Base-by-base conservation (phyloP, 169 alveolate species). In the Plasmodium falciparum region DNA sequence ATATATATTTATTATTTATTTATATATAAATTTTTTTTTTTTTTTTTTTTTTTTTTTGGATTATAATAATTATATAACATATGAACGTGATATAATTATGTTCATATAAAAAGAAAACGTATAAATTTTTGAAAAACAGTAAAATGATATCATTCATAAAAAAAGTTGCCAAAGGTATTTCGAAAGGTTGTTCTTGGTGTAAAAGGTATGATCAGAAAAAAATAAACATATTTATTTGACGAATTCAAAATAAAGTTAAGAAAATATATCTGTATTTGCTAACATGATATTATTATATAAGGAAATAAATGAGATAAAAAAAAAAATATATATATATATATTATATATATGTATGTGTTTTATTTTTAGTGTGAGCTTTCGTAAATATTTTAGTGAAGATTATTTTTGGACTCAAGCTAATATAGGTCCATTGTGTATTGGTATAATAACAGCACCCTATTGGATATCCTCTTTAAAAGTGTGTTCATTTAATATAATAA, bases 391-490 rank as follows among this genome's bases (percentile, higher is more conserved):
- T 74, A 88, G 85, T 63, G 88, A 78, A 80, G 93, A 88, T 49
- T 88, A 92, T 63, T 92, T 92, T 74, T 92, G 95, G 95, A 92
- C 88, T 1, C 75, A 92, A 72, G 95, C 95, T 15, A 92, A 92
- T 52, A 85, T 88, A 15, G 95, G 95, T 6, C 95, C 95, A 43
- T 78, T 88, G 63, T 92, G 74, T 83, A 76, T 92, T 52, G 59
- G 83, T 26, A 66, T 92, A 58, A 72, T 92, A 67, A 92, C 93
- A 15, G 70, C 92, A n/a, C 95, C 95, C 12, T 92, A 72, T 61
- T 88, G 93, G 93, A 58, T 78, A 29, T 73, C 75, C 43, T 93
- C 88, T 29, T 59, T 92, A 66, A 92, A 92, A 88, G 95, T 92
- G 69, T 78, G 47, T 52, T 61, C 13, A 59, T 12, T 52, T 52